A percentile compares a stretch with the other conserved stretches of the same genome.
phyloP scores from a whole-genome alignment of 2,329 filamentous ascomycete species.

The Pezicula rhizophila region DNA sequence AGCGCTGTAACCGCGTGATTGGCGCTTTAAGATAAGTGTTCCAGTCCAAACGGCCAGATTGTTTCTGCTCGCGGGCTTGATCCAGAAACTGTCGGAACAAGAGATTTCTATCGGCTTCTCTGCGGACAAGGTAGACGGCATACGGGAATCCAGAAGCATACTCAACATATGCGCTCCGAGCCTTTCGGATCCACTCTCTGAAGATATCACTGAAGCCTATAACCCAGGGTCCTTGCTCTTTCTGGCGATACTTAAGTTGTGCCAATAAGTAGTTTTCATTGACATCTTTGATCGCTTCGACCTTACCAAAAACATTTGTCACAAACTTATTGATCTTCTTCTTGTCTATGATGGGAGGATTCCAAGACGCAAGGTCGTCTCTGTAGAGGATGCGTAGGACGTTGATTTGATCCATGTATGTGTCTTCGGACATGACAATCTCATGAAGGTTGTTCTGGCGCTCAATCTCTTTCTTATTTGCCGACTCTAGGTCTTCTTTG shows the following conservation, averaged over 20 bases:
- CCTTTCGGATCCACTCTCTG: slow-evolving; percentile 96
- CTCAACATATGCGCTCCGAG: slow-evolving; percentile 80
- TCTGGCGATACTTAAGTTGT: slow-evolving; percentile 92
- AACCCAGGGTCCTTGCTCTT: slow-evolving; percentile 94
- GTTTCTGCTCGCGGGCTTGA: slow-evolving; percentile 68
- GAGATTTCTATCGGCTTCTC: slow-evolving; percentile 78
- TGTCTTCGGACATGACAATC: slow-evolving; percentile 88
- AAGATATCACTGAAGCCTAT: slow-evolving; percentile 94
- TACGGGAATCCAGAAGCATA: slow-evolving; percentile 85
- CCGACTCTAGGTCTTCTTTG: slow-evolving; percentile 65
- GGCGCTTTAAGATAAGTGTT: slow-evolving; percentile 91
- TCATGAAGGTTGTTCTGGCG: slow-evolving; percentile 93
- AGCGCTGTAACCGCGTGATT: slow-evolving; percentile 87
- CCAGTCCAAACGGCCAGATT: slow-evolving; percentile 81
- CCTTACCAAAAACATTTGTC: slow-evolving; percentile 80
- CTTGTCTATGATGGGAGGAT: slow-evolving; percentile 75
- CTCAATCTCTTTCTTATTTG: slow-evolving; percentile 81
- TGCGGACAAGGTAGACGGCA: slow-evolving; percentile 75
- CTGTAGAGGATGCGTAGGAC: slow-evolving; percentile 81
- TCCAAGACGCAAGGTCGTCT: slow-evolving; percentile 65
- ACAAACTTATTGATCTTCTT: slow-evolving; percentile 77
- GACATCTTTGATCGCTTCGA: slow-evolving; percentile 80
- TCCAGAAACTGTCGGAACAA: slow-evolving; percentile 84
- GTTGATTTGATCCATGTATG: slow-evolving; percentile 83
- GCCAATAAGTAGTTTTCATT: slow-evolving; percentile 91